Conservation (phyloP, 1,139 yeast genomes). For the Yarrowia galli region DNA sequence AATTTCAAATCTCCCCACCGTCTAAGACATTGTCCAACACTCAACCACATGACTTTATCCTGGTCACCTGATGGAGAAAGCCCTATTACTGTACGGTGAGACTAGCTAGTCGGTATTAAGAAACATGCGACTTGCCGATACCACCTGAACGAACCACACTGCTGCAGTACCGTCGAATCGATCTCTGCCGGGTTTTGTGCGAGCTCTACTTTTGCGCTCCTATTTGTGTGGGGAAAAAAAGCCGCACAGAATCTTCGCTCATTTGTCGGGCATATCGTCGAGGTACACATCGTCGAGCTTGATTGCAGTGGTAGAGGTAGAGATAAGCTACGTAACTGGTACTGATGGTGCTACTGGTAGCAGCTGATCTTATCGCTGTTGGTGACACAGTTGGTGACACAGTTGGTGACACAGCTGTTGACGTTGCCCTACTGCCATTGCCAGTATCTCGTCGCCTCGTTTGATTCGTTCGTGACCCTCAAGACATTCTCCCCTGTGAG, state of each 20-base stretch:
- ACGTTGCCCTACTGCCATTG: too few relatives aligned
- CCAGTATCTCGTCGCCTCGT: too few relatives aligned
- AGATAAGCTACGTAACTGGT: too few relatives aligned
- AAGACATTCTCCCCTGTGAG: too few relatives aligned
- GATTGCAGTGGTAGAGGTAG: too few relatives aligned
- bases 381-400: too few relatives aligned
- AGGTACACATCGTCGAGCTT: too few relatives aligned
- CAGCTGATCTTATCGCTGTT: too few relatives aligned
- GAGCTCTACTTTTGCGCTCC: neutral
- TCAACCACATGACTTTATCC: neutral
- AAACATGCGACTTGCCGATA: conserved; percentile 8
- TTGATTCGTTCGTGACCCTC: neutral
- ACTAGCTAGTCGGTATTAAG: conserved; percentile 12
- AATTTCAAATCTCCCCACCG: neutral
- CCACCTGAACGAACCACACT: neutral
- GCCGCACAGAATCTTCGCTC: conserved; percentile 2
- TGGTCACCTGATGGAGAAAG: neutral
- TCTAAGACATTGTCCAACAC: too few relatives aligned
- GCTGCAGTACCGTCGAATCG: neutral
- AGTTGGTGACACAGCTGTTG: too few relatives aligned
- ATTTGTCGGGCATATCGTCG: neutral
- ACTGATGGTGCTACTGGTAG: too few relatives aligned
- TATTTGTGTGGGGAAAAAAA: conserved; percentile 20
- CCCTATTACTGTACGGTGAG: neutral
- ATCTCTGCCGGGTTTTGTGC: neutral